These are phyloP conservation scores for Euclidium syriacum DNA, from an alignment of 345 rosid genomes.

Conservation along the genomic window DNA sequence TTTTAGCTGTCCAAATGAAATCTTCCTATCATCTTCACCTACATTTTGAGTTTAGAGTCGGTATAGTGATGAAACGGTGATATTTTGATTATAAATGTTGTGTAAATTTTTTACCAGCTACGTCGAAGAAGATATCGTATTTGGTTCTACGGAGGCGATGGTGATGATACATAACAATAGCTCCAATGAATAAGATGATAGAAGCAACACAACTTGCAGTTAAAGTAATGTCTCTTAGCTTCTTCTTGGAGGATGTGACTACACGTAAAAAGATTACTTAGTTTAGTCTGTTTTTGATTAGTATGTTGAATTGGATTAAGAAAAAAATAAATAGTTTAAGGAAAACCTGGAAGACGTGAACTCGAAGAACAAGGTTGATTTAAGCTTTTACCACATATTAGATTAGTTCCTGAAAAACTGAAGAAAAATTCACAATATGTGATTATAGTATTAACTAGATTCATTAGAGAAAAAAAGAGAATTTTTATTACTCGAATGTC, in stretches of 20 bases:
- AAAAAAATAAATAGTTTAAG: background rate
- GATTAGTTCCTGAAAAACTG: constrained; percentile 71
- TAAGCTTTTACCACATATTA: constrained; percentile 62
- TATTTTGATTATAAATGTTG: background rate
- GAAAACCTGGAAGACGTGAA: constrained; percentile 60
- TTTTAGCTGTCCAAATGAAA: constrained; percentile 62
- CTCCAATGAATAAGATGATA: constrained; percentile 42
- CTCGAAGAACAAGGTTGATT: constrained; percentile 63
- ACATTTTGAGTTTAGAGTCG: background rate
- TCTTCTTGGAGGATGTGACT: constrained; percentile 57
- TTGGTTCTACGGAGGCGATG: constrained; percentile 37
- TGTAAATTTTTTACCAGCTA: constrained; percentile 44
- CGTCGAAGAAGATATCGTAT: constrained; percentile 61
- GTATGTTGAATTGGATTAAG: background rate
- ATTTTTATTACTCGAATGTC: constrained; percentile 69
- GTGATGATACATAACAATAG: constrained; percentile 45
- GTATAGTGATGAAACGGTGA: constrained; percentile 3
- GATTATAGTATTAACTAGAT: background rate
- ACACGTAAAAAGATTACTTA: constrained; percentile 13
- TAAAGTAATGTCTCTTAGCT: constrained; percentile 44
- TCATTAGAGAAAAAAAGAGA: background rate
- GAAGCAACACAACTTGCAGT: constrained; percentile 54
- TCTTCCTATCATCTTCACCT: constrained; percentile 77
- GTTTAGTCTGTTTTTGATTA: background rate
- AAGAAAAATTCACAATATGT: constrained; percentile 7